Conservation (phyloP, 1,284 basidiomycete species). For the Tausonia pullulans region DNA sequence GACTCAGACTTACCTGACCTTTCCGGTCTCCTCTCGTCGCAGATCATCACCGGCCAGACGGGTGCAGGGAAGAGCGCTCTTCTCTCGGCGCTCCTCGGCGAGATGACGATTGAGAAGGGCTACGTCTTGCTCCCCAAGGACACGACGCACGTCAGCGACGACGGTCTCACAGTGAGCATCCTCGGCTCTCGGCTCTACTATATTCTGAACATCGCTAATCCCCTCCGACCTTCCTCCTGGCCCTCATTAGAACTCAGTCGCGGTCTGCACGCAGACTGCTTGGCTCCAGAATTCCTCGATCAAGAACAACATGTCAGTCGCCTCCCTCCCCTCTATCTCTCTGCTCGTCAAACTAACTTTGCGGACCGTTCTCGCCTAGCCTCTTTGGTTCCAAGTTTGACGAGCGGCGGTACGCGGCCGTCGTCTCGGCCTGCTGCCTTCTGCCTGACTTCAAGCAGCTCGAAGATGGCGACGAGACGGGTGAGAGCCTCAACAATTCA, state of each 20-base stretch:
- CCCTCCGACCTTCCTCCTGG: too few species aligned
- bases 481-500: too few species aligned
- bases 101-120: slow-evolving; percentile 71
- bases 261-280: slow-evolving; percentile 72
- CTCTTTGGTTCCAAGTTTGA: slow-evolving; percentile 57
- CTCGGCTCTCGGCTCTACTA: too few species aligned
- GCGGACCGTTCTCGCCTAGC: neutral
- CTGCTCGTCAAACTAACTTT: too few species aligned
- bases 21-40: slow-evolving; percentile 18
- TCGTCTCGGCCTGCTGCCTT: slow-evolving; percentile 45
- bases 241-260: slow-evolving; percentile 47
- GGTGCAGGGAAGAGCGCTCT: slow-evolving; percentile 54
- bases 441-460: slow-evolving; percentile 31
- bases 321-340: too few species aligned
- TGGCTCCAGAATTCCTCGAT: slow-evolving; percentile 49
- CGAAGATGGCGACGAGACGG: slow-evolving; percentile 25
- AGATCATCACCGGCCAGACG: slow-evolving; percentile 42
- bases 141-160: slow-evolving; percentile 44
- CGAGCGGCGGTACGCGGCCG: slow-evolving; percentile 51
- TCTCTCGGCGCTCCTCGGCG: slow-evolving; percentile 70
- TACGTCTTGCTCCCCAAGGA: slow-evolving; percentile 54
- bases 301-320: slow-evolving; percentile 46
- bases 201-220: too few species aligned
- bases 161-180: slow-evolving; percentile 36
- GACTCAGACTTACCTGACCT: too few species aligned